Percentiles rank a stretch among this genome's conserved stretches.
Conservation (phyloP, 345 rosid genomes). For the Melaleuca alternifolia region DNA sequence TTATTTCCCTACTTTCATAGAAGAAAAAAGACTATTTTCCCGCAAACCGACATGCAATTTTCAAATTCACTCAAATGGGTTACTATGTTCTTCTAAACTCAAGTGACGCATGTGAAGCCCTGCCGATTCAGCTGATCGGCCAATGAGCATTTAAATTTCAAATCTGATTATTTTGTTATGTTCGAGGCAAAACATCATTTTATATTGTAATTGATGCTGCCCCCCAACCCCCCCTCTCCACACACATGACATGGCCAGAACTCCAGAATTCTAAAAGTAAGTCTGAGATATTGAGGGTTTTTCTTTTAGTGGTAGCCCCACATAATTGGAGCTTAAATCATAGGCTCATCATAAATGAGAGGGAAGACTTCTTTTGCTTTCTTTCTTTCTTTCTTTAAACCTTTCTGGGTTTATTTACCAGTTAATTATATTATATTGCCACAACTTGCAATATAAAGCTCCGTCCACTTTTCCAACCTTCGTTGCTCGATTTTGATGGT, state of each 20-base stretch:
- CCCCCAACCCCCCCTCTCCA: not conserved
- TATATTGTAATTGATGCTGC: not conserved
- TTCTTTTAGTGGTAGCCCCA: not conserved
- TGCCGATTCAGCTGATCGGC: not conserved
- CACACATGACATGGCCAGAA: not conserved
- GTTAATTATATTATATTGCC: not conserved
- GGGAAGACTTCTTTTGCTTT: not conserved
- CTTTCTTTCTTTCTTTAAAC: not conserved
- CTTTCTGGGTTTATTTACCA: not conserved
- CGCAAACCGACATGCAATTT: not conserved
- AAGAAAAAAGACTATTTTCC: not conserved
- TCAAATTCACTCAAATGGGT: not conserved
- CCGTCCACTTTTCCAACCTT: slow-evolving; percentile 1
- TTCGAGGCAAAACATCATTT: not conserved
- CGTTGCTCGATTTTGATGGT: slow-evolving; percentile 7
- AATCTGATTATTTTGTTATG: not conserved
- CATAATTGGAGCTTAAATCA: not conserved
- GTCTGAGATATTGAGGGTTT: not conserved
- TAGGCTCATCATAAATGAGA: not conserved
- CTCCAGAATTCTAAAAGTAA: not conserved
- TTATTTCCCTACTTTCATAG: not conserved
- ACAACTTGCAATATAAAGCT: slow-evolving; percentile 9
- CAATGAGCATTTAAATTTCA: not conserved
- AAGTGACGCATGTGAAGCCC: not conserved
- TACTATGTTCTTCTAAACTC: not conserved